A percentile compares a stretch with the other conserved stretches of the same genome.
Evolutionary conservation across 192 early-diverging fungal genomes (phyloP).

Genomic region (Coemansia sp.): DNA sequence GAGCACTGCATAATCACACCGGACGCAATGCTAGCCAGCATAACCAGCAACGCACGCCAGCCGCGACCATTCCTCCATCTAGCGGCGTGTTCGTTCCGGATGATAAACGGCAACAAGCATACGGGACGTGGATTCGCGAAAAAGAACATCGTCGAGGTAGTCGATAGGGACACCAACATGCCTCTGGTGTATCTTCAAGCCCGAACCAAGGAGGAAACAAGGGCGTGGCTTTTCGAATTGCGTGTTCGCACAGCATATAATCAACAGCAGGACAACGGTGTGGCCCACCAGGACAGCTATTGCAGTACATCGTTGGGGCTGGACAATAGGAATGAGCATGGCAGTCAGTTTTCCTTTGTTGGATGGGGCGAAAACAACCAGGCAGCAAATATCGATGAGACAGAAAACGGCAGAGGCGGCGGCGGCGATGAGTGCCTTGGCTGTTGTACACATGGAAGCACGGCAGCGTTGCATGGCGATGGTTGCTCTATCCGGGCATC

Average conservation of each 20-base stretch:
- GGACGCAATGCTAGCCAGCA: conserved; percentile 14
- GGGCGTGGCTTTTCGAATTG: conserved; percentile 36
- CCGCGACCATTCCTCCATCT: conserved; percentile 6
- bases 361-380: conserved; percentile 1
- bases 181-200: conserved; percentile 30
- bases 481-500: neutral
- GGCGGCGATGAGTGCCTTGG: neutral
- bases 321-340: neutral
- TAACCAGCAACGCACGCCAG: neutral
- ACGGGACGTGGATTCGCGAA: conserved; percentile 4
- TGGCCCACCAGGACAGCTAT: neutral
- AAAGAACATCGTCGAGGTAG: conserved; percentile 19
- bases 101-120: conserved; percentile 12
- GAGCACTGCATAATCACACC: conserved; percentile 23
- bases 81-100: conserved; percentile 6
- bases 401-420: neutral
- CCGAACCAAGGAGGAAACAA: conserved; percentile 19
- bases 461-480: neutral
- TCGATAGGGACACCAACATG: conserved; percentile 1
- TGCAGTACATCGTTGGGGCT: neutral
- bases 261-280: neutral
- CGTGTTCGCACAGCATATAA: conserved; percentile 3
- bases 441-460: neutral
- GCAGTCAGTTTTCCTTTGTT: neutral
- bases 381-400: neutral